Conservation (phyloP, 768 basidiomycete genomes). For the Auricularia sp. region DNA sequence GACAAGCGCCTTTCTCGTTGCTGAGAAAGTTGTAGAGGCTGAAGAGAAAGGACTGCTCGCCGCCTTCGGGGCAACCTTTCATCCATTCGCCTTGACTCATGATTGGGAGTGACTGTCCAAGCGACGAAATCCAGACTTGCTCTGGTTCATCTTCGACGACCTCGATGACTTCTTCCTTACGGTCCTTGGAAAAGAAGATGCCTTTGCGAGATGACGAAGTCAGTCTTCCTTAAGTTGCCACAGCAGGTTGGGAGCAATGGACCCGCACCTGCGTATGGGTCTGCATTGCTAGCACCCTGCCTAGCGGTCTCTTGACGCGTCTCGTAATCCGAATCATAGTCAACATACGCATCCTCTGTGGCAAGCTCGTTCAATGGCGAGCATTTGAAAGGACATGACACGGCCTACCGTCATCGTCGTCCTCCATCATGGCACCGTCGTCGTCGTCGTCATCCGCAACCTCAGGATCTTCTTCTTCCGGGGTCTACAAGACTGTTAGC, state of each 20-base stretch:
- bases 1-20: conserved; percentile 55
- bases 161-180: conserved; percentile 85
- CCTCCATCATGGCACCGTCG: conserved; percentile 25
- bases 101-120: conserved; percentile 21
- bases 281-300: conserved; percentile 44
- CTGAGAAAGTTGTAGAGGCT: conserved; percentile 67
- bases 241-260: too few species aligned
- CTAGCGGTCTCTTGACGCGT: conserved; percentile 29
- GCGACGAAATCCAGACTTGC: conserved; percentile 17
- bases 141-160: conserved; percentile 66
- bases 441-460: conserved; percentile 36
- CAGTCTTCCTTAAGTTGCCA: too few species aligned
- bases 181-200: conserved; percentile 91
- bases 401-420: conserved; percentile 35
- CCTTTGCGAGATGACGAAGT: conserved; percentile 31
- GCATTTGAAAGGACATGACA: not conserved
- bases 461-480: conserved; percentile 9
- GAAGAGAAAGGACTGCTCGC: conserved; percentile 84
- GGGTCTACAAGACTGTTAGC: conserved; percentile 38
- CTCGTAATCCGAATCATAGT: conserved; percentile 78
- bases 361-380: not conserved
- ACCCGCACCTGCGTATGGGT: conserved; percentile 69
- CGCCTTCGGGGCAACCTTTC: conserved; percentile 92
- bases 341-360: conserved; percentile 47
- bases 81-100: conserved; percentile 93